These are phyloP conservation scores for Endocalyx cinctus DNA, from an alignment of 2,329 filamentous ascomycete species.

Conservation along the genomic window DNA sequence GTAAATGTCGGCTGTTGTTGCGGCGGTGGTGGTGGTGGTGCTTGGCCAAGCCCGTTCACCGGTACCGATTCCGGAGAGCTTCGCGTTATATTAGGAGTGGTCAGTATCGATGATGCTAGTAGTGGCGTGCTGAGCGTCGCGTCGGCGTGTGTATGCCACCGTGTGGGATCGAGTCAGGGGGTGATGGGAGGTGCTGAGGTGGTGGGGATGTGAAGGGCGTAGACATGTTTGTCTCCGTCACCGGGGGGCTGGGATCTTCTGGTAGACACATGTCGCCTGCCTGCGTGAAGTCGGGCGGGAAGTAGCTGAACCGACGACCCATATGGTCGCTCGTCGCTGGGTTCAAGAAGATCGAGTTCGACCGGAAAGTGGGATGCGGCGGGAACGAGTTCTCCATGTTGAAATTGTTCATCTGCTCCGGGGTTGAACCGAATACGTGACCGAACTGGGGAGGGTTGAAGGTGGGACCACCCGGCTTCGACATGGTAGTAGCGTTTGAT, in stretches of 20 bases:
- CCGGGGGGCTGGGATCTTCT: constrained; percentile 24
- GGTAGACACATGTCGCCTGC: constrained; percentile 25
- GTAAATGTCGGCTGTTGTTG: constrained; percentile 32
- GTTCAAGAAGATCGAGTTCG: constrained; percentile 62
- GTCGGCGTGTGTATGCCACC: constrained; percentile 17
- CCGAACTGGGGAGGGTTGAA: constrained; percentile 54
- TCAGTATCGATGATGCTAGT: constrained; percentile 18
- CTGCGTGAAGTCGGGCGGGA: constrained; percentile 52
- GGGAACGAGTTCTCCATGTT: constrained; percentile 37
- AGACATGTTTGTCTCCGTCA: constrained; percentile 22
- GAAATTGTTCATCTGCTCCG: constrained; percentile 47
- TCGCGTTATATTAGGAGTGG: constrained; percentile 16
- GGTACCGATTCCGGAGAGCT: constrained; percentile 18
- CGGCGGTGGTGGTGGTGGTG: constrained; percentile 16
- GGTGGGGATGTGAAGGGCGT: constrained; percentile 26
- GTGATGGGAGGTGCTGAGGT: constrained; percentile 19
- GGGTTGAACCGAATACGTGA: constrained; percentile 52
- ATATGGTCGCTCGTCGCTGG: constrained; percentile 49
- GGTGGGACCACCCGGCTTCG: constrained; percentile 27
- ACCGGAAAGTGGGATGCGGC: constrained; percentile 55
- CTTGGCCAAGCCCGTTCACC: constrained; percentile 14
- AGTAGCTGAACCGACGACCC: constrained; percentile 59
- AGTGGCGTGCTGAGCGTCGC: constrained; percentile 21
- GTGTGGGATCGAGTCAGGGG: constrained; percentile 22
- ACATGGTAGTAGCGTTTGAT: constrained; percentile 30